These are phyloP conservation scores for Irpex sp. DNA, from an alignment of 1,284 basidiomycete species.

Conservation along the genomic window DNA sequence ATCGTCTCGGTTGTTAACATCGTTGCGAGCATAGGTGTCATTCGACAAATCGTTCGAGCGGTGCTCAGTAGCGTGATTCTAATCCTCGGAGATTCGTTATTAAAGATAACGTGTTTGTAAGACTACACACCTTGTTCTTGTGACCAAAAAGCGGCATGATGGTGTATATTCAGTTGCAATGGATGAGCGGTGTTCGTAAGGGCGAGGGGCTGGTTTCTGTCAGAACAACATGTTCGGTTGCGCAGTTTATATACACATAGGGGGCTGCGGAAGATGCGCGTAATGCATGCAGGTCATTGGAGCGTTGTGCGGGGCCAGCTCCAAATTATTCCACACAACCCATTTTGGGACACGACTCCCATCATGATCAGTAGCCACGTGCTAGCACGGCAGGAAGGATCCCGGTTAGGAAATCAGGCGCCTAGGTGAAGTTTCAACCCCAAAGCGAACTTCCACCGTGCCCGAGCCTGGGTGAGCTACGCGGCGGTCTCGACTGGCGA, in stretches of 20 bases:
- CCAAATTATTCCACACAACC: slow-evolving; percentile 4
- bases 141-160: slow-evolving; percentile 17
- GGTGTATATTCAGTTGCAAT: background rate
- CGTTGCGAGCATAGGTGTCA: background rate
- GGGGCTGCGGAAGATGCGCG: background rate
- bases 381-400: background rate
- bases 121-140: slow-evolving; percentile 14
- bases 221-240: background rate
- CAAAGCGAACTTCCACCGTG: background rate
- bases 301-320: background rate
- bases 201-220: background rate
- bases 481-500: background rate
- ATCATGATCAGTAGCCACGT: slow-evolving; percentile 4
- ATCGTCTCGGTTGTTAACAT: background rate
- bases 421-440: background rate
- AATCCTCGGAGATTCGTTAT: background rate
- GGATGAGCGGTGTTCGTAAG: background rate
- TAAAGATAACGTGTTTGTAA: background rate
- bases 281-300: background rate
- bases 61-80: background rate
- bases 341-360: background rate
- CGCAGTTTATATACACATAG: background rate
- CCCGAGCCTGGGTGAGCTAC: background rate
- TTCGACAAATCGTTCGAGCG: background rate
- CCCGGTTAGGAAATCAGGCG: background rate